Base-by-base conservation (phyloP, 1,139 yeast genomes). In the Blastobotrys proliferans region DNA sequence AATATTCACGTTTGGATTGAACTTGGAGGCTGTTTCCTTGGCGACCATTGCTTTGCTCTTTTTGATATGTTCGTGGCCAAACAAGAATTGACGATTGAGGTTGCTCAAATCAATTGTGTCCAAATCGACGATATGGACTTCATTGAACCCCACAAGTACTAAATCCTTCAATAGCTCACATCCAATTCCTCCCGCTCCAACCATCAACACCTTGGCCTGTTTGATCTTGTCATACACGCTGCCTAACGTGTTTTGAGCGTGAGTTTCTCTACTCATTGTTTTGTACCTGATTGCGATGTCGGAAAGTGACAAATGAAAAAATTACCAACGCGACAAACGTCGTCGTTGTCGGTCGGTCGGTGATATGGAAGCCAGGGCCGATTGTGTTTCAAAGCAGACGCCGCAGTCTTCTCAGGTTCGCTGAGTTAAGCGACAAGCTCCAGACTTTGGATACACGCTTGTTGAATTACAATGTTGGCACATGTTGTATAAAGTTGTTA, bases 151-250 rank as follows among this genome's bases (percentile, higher is more conserved):
- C 53, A 87, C 74, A 51, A 90, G 67, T 6, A 88, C 80, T 41
- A 94, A 70, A 58, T 94, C 86, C 60, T 94, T 94, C 47, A 94
- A 70, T 32, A 94, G 69, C 63, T 94, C 99, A 63, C 97, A 94
- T 3, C 99, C 99, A 51, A 94, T 90, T n/a, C 99, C 99, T 22
- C 99, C 99, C 1, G 98, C 97, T 3, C 99, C 98, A 0, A 94
- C 96, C 69, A 94, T 71, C 37, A 94, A 69, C 17, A 92, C 88
- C 49, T 58, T 61, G 33, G 54, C 44, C 60, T 56, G 27, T 22
- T 28, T 45, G 34, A 52, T 27, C 28, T 42, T 38, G 17, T 41
- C 36, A 20, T 44, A 47, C n/a, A 35, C 39, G 8, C 43, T 41
- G n/a, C 56, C 56, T 11, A 52, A 44, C 1, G 56, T 44, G 35